Base-by-base conservation (phyloP, 2,329 filamentous ascomycete genomes). In the Cercospora sojina region DNA sequence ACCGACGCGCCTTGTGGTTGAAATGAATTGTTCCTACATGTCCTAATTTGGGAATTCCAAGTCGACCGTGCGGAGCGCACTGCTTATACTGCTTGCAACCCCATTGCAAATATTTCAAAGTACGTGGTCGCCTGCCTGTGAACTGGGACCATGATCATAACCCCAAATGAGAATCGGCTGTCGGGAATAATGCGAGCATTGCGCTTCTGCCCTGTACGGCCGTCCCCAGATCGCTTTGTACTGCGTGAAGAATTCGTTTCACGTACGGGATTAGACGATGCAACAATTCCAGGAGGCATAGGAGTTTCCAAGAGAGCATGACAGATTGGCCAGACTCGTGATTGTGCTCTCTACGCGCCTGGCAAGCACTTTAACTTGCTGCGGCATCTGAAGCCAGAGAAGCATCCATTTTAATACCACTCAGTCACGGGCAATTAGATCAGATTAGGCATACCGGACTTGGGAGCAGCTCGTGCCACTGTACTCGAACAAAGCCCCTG, bases 1-100 rank as follows among this genome's bases (percentile, higher is more conserved):
- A 63, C 23, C 32, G 47, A 53, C 41, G 59, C 59, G 16, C 47
- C 59, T 55, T 62, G 59, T 38, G 47, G n/a, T 41, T 56, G 31
- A 56, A 5, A 13, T 20, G 43, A 23, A 23, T 16, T 12, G 20
- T 7, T 41, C 35, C 35, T n/a, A 41, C 16, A n/a, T n/a, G 35
- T 41, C 35, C 35, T 41, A 16, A 41, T 13, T 41, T n/a, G 35
- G 6, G 35, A 41, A 41, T 6, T n/a, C 16, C 35, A 41, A 41
- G 35, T 13, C 16, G 16, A 8, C 16, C 35, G n/a, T 41, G 35
- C 16, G 16, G 16, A 6, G 35, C 35, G 35, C 35, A 7, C 35
- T 41, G 3, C 35, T 41, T 41, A 8, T n/a, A 41, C 35, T 41
- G 16, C 35, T 41, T 41, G 35, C 35, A n/a, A n/a, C 16, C 1